These are phyloP conservation scores for Vigna mungo DNA, from an alignment of 306 rosid species.

Conservation along the genomic window DNA sequence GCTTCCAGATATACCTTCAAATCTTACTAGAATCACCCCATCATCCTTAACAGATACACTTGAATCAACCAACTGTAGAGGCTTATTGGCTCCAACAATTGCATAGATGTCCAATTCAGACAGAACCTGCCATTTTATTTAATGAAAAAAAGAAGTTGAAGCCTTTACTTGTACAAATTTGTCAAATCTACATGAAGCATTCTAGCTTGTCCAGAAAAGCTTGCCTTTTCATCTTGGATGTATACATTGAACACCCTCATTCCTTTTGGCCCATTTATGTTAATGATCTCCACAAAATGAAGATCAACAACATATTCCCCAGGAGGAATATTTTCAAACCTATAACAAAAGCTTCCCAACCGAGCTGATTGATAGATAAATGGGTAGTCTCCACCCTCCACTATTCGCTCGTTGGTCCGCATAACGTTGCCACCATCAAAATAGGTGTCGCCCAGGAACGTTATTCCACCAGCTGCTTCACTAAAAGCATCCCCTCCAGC, in stretches of 20 bases:
- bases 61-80: slow-evolving; percentile 66
- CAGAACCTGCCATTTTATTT: slow-evolving; percentile 65
- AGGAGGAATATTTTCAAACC: slow-evolving; percentile 65
- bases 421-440: slow-evolving; percentile 72
- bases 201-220: slow-evolving; percentile 34
- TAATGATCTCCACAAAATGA: slow-evolving; percentile 82
- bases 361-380: slow-evolving; percentile 78
- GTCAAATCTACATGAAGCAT: slow-evolving; percentile 13
- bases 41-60: slow-evolving; percentile 71
- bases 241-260: slow-evolving; percentile 80
- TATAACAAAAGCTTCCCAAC: slow-evolving; percentile 67
- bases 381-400: slow-evolving; percentile 70
- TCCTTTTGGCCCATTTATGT: slow-evolving; percentile 86
- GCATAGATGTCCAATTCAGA: slow-evolving; percentile 81
- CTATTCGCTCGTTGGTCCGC: slow-evolving; percentile 72
- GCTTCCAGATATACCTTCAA: slow-evolving; percentile 82
- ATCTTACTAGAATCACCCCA: slow-evolving; percentile 63
- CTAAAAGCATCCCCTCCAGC: slow-evolving; percentile 73
- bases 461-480: slow-evolving; percentile 61
- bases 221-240: slow-evolving; percentile 82
- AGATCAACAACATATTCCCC: slow-evolving; percentile 78
- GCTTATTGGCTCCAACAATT: slow-evolving; percentile 85
- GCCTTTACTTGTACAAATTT: slow-evolving; percentile 16
- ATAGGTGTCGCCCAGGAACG: slow-evolving; percentile 62
- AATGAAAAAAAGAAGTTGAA: slow-evolving; percentile 34